Percentiles rank a stretch among this genome's conserved stretches.
Evolutionary conservation across 2,329 filamentous ascomycete species (phyloP).

Genomic region (Fusarium tupiense): DNA sequence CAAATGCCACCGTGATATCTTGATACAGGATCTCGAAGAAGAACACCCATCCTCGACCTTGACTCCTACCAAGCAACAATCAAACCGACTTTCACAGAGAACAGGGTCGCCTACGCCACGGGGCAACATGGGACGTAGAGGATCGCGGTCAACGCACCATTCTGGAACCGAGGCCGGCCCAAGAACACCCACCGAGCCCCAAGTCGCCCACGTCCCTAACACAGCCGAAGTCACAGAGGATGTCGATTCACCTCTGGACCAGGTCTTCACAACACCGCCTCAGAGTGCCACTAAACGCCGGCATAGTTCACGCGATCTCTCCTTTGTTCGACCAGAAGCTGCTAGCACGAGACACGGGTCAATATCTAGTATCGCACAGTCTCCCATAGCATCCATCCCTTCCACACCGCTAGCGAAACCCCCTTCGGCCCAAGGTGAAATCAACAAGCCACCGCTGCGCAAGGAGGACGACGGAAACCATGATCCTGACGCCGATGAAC

Average conservation of each 20-base stretch:
- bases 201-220: conserved; percentile 30
- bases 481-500: conserved; percentile 73
- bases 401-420: conserved; percentile 35
- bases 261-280: conserved; percentile 46
- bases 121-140: conserved; percentile 35
- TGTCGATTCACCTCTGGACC: conserved; percentile 42
- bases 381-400: conserved; percentile 39
- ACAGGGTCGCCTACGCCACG: conserved; percentile 44
- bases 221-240: conserved; percentile 28
- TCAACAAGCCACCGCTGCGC: conserved; percentile 26
- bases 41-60: conserved; percentile 56
- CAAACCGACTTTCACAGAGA: conserved; percentile 34
- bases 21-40: conserved; percentile 86
- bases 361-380: conserved; percentile 46
- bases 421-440: conserved; percentile 34
- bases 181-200: conserved; percentile 42
- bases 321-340: conserved; percentile 34
- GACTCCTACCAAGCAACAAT: conserved; percentile 43
- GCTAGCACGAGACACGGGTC: conserved; percentile 45
- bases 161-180: conserved; percentile 40
- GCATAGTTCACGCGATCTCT: conserved; percentile 42
- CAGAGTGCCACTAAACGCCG: conserved; percentile 43
- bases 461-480: conserved; percentile 44
- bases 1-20: conserved; percentile 89
- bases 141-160: conserved; percentile 43